A percentile compares a stretch with the other conserved stretches of the same genome.
Evolutionary conservation across 371 early-diverging fungal genomes (phyloP).

Genomic region (Batkoa obscura): DNA sequence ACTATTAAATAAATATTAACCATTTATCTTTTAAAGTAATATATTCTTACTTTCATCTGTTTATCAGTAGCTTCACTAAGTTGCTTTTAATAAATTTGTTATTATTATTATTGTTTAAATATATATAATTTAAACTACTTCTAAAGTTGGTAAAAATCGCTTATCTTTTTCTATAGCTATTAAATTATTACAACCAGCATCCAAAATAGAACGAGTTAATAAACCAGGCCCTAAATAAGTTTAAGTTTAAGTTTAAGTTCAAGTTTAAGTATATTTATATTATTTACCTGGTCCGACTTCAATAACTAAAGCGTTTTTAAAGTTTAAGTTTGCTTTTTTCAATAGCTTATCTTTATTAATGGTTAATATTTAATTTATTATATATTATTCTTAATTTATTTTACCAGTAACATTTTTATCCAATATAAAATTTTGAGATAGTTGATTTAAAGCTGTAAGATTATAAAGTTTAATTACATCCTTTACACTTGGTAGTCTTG

Average conservation of each 20-base stretch:
- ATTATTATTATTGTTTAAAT: neutral
- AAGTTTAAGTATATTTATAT: neutral
- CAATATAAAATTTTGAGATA: conserved; percentile 71
- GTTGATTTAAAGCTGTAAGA: conserved; percentile 43
- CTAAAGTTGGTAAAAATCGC: conserved; percentile 46
- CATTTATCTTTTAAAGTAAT: neutral
- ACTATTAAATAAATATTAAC: conserved; percentile 5
- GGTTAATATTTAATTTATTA: neutral
- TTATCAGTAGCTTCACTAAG: conserved; percentile 31
- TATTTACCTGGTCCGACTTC: conserved; percentile 67
- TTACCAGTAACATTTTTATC: conserved; percentile 68
- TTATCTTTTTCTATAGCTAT: conserved; percentile 62
- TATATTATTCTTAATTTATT: neutral
- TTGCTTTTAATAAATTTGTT: conserved; percentile 24
- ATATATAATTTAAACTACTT: conserved; percentile 17
- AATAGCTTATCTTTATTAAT: conserved; percentile 44
- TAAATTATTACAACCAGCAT: conserved; percentile 37
- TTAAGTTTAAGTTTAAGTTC: neutral
- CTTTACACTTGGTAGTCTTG: conserved; percentile 43
- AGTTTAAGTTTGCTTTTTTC: conserved; percentile 29
- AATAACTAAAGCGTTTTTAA: conserved; percentile 38
- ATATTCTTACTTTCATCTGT: conserved; percentile 18
- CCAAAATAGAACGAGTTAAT: conserved; percentile 55
- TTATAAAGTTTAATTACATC: conserved; percentile 61
- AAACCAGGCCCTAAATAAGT: conserved; percentile 41